Base-by-base conservation (phyloP, 2,329 filamentous ascomycete species). In the Diaporthe sp. region DNA sequence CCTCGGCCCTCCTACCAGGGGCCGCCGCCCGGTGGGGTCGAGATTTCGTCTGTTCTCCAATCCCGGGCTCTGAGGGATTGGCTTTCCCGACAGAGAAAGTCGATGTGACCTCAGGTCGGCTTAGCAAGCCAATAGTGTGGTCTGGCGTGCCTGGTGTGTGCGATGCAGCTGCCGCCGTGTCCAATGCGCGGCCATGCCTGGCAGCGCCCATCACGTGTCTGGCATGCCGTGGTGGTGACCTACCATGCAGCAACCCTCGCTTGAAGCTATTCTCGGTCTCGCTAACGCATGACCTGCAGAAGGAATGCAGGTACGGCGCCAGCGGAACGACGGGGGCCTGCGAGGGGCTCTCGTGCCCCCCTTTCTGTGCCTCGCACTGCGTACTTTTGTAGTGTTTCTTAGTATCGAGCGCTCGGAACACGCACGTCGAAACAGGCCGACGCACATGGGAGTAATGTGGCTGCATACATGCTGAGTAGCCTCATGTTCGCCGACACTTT, bases 221-320 rank as follows among this genome's bases (percentile, higher is more conserved):
- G 67, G 19, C 50, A 15, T n/a, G 67, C 50, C 45, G 19, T 52
- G 61, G 50, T 42, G 57, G 69, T 54, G 55, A 22, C 58, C 57
- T 40, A 25, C 72, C 33, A 33, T 68, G 45, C 64, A 54, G 22
- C 64, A 54, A 47, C 57, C 45, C 64, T 67, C 45, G 22, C 33
- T 52, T n/a, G 33, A 54, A 28, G 64, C 64, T 54, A 68, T 68
- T 68, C 64, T 67, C 57, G 64, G 68, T 71, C 55, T 58, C 75
- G 76, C 77, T 78, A 52, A 73, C 64, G 54, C 73, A 72, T 64
- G 50, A 66, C 50, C 40, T 67, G 68, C 68, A 74, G 68, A 38
- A 40, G 47, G 50, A 52, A 74, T 71, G 72, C 72, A 74, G 72
- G 72, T 71, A 74, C 72, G 72, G 57, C 64, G 64, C 47, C 64